Evolutionary conservation across 1,284 basidiomycete genomes (phyloP).

Genomic region (Coniferiporia weirii): DNA sequence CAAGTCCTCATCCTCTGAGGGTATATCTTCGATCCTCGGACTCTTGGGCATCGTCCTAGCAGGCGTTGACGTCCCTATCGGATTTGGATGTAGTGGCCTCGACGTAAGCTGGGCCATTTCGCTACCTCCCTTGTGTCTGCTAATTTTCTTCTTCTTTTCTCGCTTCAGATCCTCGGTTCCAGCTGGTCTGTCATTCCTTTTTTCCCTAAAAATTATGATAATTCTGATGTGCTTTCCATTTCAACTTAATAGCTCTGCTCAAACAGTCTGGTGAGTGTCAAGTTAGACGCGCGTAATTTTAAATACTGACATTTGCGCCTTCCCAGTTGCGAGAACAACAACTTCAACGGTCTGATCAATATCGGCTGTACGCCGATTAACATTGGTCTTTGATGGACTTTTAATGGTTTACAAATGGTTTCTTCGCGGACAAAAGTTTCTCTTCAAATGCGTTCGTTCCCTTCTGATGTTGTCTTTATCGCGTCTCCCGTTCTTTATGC

Average conservation of each 20-base stretch:
- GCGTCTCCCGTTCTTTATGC: neutral
- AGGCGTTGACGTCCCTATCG: conserved; percentile 11
- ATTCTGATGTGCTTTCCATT: neutral
- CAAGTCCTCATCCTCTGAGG: conserved; percentile 18
- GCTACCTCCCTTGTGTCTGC: neutral
- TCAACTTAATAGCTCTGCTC: conserved; percentile 9
- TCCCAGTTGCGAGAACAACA: conserved; percentile 19
- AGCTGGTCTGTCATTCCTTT: conserved; percentile 10
- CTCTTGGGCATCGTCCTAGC: conserved; percentile 15
- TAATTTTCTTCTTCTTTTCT: neutral
- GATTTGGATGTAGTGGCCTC: conserved; percentile 12
- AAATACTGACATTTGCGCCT: neutral
- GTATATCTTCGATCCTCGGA: conserved; percentile 6
- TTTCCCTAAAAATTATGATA: neutral
- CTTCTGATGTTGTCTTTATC: neutral
- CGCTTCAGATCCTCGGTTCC: conserved; percentile 2
- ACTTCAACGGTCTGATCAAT: conserved; percentile 20
- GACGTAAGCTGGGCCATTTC: neutral
- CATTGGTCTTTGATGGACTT: conserved; percentile 5
- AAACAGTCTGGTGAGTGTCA: conserved; percentile 16
- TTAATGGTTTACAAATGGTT: too few relatives aligned
- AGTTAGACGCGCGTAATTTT: neutral
- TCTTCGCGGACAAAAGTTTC: neutral
- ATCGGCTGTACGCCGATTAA: conserved; percentile 21
- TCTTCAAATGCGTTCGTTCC: neutral